phyloP scores from a whole-genome alignment of 2,329 filamentous ascomycete genomes.

The Aspergillus carbonarius region DNA sequence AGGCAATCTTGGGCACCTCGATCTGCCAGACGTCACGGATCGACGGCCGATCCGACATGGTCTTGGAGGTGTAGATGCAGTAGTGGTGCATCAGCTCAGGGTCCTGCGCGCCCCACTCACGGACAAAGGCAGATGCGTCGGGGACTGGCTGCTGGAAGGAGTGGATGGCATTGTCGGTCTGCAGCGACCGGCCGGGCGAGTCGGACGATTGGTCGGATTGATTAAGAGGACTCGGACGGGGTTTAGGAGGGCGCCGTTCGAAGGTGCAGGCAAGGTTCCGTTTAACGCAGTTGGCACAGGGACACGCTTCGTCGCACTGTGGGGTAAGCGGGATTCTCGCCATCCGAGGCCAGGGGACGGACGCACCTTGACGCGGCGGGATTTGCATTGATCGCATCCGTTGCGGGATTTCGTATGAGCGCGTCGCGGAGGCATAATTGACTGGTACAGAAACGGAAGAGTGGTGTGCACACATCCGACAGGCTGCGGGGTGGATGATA shows the following conservation, averaged over 20 bases:
- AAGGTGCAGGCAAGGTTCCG: slow-evolving; percentile 21
- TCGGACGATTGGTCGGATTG: slow-evolving; percentile 6
- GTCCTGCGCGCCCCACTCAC: slow-evolving; percentile 13
- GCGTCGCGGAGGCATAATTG: slow-evolving; percentile 23
- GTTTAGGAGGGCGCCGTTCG: background rate
- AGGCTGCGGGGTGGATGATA: background rate
- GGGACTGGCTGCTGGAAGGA: background rate
- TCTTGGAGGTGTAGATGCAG: slow-evolving; percentile 34
- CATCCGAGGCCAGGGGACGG: no score
- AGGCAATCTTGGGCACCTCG: slow-evolving; percentile 3
- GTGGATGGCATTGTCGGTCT: background rate
- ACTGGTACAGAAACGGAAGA: background rate
- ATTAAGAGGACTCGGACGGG: background rate
- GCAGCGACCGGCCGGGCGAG: slow-evolving; percentile 29
- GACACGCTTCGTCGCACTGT: slow-evolving; percentile 28
- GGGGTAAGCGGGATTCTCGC: background rate
- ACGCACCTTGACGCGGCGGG: slow-evolving; percentile 25
- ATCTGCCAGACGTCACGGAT: slow-evolving; percentile 6
- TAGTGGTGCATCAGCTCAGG: slow-evolving; percentile 44
- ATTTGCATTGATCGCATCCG: slow-evolving; percentile 28
- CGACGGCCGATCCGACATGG: slow-evolving; percentile 13
- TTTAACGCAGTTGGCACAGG: slow-evolving; percentile 27
- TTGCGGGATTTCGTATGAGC: slow-evolving; percentile 30
- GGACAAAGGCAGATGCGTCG: slow-evolving; percentile 1
- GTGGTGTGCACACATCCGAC: background rate